Percentiles rank a stretch among this genome's conserved stretches.
These are phyloP conservation scores for Earliella scabrosa DNA, from an alignment of 1,284 basidiomycete species.

Conservation along the genomic window DNA sequence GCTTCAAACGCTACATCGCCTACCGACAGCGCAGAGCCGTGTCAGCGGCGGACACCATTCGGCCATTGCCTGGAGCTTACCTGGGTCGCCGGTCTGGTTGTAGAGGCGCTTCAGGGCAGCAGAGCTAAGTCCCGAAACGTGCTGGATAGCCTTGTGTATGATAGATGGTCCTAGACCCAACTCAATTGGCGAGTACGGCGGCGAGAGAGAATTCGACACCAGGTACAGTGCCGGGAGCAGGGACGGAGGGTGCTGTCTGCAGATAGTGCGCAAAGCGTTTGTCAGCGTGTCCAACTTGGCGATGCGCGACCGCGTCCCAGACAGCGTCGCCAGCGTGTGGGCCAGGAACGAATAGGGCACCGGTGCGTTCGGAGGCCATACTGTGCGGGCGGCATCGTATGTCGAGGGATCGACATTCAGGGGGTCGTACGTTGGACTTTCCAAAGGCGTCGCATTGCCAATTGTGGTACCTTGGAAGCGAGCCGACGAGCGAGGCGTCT, in stretches of 20 bases:
- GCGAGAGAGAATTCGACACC: constrained; percentile 85
- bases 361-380: constrained; percentile 43
- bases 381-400: constrained; percentile 41
- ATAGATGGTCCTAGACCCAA: constrained; percentile 80
- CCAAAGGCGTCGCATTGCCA: constrained; percentile 12
- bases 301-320: constrained; percentile 82
- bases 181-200: constrained; percentile 77
- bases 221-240: constrained; percentile 88
- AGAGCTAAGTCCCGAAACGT: constrained; percentile 79
- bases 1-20: constrained; percentile 88
- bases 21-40: constrained; percentile 10
- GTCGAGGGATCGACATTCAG: constrained; percentile 51
- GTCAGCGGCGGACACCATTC: constrained; percentile 5
- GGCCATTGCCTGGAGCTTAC: constrained; percentile 23
- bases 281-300: constrained; percentile 81
- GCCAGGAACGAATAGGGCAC: constrained; percentile 87
- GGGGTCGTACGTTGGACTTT: constrained; percentile 31
- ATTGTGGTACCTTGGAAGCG: constrained; percentile 10
- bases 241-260: constrained; percentile 69
- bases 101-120: constrained; percentile 71
- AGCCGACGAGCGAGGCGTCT: constrained; percentile 5
- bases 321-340: constrained; percentile 74
- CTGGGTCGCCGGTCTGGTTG: constrained; percentile 69
- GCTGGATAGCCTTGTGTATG: constrained; percentile 80
- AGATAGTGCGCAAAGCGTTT: constrained; percentile 77